Evolutionary conservation across 139 green algal genomes (phyloP).

Genomic region (Chlamydomonas sp.): DNA sequence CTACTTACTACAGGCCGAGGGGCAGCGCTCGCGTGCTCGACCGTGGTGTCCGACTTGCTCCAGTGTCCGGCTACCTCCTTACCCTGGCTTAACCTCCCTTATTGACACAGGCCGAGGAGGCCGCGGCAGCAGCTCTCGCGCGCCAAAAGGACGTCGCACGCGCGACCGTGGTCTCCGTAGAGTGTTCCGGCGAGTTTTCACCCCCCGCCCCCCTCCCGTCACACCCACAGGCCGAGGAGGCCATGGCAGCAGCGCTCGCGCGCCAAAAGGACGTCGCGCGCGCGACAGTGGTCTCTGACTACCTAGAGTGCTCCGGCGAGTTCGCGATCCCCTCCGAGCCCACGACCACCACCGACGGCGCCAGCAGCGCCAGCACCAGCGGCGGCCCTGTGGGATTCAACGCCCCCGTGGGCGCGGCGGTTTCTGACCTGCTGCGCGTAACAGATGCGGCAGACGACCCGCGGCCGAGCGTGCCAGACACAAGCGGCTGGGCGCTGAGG

Average conservation of each 20-base stretch:
- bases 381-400: conserved; percentile 30
- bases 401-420: conserved; percentile 20
- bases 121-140: not conserved
- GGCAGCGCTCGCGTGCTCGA: too few species aligned
- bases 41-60: too few species aligned
- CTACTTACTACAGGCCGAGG: too few species aligned
- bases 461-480: too few species aligned
- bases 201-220: too few species aligned
- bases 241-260: not conserved
- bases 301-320: conserved; percentile 1
- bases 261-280: not conserved
- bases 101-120: not conserved
- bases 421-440: conserved; percentile 34
- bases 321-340: too few species aligned
- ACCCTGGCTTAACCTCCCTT: too few species aligned
- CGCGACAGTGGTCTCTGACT: conserved; percentile 8
- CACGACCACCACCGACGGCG: too few species aligned
- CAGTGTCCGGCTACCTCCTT: too few species aligned
- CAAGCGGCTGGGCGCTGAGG: conserved; percentile 37
- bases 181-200: too few species aligned
- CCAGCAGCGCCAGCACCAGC: too few species aligned
- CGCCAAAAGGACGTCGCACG: not conserved
- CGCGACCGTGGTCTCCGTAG: conserved; percentile 5
- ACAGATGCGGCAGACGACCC: too few species aligned
- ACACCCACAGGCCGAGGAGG: not conserved